A percentile compares a stretch with the other conserved stretches of the same genome.
Evolutionary conservation across 2,329 filamentous ascomycete genomes (phyloP).

Genomic region (Tolypocladium tundrense): DNA sequence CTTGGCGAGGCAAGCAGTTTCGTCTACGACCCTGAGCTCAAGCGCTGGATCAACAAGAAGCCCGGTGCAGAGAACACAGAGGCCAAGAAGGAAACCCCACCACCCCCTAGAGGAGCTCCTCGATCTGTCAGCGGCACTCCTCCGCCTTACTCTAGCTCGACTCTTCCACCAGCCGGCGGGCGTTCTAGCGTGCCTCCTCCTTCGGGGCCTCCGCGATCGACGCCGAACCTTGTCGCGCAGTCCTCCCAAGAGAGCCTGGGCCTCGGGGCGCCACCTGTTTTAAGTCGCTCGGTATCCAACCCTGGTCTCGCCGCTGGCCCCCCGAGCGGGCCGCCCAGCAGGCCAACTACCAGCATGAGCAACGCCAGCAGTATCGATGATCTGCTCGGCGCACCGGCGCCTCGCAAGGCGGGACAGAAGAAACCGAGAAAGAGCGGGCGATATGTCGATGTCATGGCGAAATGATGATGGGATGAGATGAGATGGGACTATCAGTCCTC

Average conservation of each 20-base stretch:
- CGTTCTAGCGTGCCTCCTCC: slow-evolving; percentile 22
- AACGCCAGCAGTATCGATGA: slow-evolving; percentile 95
- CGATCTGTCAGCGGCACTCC: slow-evolving; percentile 44
- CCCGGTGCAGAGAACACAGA: slow-evolving; percentile 53
- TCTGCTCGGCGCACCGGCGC: slow-evolving; percentile 63
- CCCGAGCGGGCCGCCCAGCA: slow-evolving; percentile 46
- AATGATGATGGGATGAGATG: slow-evolving; percentile 26
- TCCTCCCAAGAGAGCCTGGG: slow-evolving; percentile 25
- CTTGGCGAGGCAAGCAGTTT: slow-evolving; percentile 89
- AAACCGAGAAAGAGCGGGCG: slow-evolving; percentile 74
- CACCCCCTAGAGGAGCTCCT: slow-evolving; percentile 58
- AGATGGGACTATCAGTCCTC: not conserved
- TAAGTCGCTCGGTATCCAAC: slow-evolving; percentile 39
- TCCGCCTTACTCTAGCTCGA: slow-evolving; percentile 26
- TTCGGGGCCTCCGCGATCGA: slow-evolving; percentile 11
- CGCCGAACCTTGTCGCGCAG: not conserved
- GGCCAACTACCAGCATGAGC: slow-evolving; percentile 74
- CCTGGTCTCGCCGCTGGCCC: slow-evolving; percentile 29
- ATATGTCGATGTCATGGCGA: slow-evolving; percentile 95
- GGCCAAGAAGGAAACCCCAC: slow-evolving; percentile 58
- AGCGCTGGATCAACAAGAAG: slow-evolving; percentile 98
- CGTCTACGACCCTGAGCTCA: slow-evolving; percentile 89
- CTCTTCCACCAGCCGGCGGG: slow-evolving; percentile 20
- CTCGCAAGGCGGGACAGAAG: slow-evolving; percentile 54
- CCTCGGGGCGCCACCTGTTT: slow-evolving; percentile 21